These are phyloP conservation scores for Ophiocordyceps robertsii DNA, from an alignment of 2,329 filamentous ascomycete genomes.

Conservation along the genomic window DNA sequence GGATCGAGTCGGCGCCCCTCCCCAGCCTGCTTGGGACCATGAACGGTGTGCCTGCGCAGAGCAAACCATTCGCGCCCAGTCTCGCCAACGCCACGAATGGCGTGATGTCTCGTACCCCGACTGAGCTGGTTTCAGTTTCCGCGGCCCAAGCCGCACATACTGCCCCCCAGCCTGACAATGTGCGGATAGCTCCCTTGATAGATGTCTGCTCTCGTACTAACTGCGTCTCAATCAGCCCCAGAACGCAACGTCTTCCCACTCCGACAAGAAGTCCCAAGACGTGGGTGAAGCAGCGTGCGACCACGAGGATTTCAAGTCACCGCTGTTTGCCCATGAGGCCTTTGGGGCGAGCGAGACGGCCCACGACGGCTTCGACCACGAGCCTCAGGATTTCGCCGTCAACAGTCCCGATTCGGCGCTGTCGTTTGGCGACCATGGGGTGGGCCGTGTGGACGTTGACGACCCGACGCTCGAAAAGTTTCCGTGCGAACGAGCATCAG, in stretches of 20 bases:
- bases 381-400: slow-evolving; percentile 7
- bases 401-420: slow-evolving; percentile 6
- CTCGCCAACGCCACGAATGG: too few relatives aligned
- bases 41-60: too few relatives aligned
- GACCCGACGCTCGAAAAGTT: slow-evolving; percentile 36
- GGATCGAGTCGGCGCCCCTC: not conserved
- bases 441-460: slow-evolving; percentile 20
- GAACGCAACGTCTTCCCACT: too few relatives aligned
- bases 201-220: too few relatives aligned
- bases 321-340: slow-evolving; percentile 34
- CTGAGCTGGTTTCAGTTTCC: too few relatives aligned
- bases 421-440: slow-evolving; percentile 7
- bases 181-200: too few relatives aligned
- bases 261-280: not conserved
- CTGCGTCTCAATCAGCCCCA: too few relatives aligned
- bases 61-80: too few relatives aligned
- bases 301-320: slow-evolving; percentile 14
- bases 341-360: slow-evolving; percentile 25
- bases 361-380: slow-evolving; percentile 17
- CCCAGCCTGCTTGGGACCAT: too few relatives aligned
- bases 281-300: not conserved
- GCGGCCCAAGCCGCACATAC: too few relatives aligned
- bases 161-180: too few relatives aligned
- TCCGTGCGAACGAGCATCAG: slow-evolving; percentile 29
- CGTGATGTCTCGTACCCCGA: too few relatives aligned